Evolutionary conservation across 306 rosid genomes (phyloP), one percentile per base, ranked within the genome.

Genomic region (Cyclanthera cordifolia): DNA sequence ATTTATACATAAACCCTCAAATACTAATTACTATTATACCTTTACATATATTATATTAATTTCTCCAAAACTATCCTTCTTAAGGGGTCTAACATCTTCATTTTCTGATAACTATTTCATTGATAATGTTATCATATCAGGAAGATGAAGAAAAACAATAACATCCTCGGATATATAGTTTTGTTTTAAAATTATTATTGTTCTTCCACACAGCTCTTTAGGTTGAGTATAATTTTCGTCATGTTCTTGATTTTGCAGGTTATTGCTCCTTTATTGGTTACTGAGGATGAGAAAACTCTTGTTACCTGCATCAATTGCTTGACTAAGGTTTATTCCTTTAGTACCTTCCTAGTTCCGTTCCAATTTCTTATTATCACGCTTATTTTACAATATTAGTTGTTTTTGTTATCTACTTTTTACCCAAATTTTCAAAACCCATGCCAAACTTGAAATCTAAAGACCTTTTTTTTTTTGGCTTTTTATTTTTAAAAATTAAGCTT

Each of bases 221-320:
- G 37, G 20, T 23, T 65, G 23, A 11, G 50, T 41, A 16, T 49
- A 16, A 51, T 59, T 69, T 70, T 53, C 24, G 76, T 15, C 13
- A 14, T 63, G 27, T 67, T 67, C 71, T 74, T 65, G 53, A 70
- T 55, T 70, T 63, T 87, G 79, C 96, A 94, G 99, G 96, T 94
- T 72, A 82, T 94, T 72, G 88, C 81, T 65, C 99, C 99, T 69
- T 75, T 90, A 72, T 78, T 94, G 79, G 99, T 85, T 52, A 84
- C 96, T 0, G 99, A 94, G 77, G 96, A 94, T 59, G 99, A 94
- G 85, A 94, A 85, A 85, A 94, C 88, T 79, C 97, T 94, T 69
- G 97, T 94, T 67, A 82, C 91, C 53, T 83, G 95, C 81, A 79
- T 88, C 80, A 94, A 90, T 79, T 86, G 92, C 80, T 85, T 94